phyloP scores from a whole-genome alignment of 139 green algal genomes.

The Chlorella sp. region DNA sequence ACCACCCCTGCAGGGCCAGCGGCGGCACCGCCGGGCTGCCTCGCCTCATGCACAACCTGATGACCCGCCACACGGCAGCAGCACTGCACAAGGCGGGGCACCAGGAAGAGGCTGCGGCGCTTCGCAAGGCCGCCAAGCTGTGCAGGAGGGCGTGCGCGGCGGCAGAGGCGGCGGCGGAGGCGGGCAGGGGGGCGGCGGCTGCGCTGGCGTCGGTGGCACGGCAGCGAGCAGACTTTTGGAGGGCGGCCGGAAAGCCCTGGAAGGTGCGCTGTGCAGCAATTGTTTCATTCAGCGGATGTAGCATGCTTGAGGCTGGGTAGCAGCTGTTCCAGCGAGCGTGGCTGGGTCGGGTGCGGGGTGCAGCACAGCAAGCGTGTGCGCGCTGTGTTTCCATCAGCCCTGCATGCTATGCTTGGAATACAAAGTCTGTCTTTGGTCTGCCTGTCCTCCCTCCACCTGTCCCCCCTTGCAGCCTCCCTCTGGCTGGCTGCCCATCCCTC shows the following conservation, averaged over 20 bases:
- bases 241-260: not conserved
- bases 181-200: not conserved
- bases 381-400: not conserved
- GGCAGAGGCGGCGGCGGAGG: not conserved
- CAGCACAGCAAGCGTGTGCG: not conserved
- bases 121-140: not conserved
- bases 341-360: too few species aligned
- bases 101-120: not conserved
- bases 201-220: not conserved
- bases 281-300: too few species aligned
- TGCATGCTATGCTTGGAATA: not conserved
- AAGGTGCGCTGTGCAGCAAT: not conserved
- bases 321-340: too few species aligned
- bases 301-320: not conserved
- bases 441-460: not conserved
- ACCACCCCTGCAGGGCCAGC: not conserved
- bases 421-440: not conserved
- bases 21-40: not conserved
- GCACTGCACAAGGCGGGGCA: not conserved
- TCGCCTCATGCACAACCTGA: not conserved
- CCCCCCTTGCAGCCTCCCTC: not conserved
- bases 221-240: conserved; percentile 21
- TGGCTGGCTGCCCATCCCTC: not conserved
- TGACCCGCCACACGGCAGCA: not conserved
- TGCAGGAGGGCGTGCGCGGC: not conserved